Percentiles rank a stretch among this genome's conserved stretches.
Evolutionary conservation across 805 yeast species (phyloP).

Genomic region (Pichia manshurica): DNA sequence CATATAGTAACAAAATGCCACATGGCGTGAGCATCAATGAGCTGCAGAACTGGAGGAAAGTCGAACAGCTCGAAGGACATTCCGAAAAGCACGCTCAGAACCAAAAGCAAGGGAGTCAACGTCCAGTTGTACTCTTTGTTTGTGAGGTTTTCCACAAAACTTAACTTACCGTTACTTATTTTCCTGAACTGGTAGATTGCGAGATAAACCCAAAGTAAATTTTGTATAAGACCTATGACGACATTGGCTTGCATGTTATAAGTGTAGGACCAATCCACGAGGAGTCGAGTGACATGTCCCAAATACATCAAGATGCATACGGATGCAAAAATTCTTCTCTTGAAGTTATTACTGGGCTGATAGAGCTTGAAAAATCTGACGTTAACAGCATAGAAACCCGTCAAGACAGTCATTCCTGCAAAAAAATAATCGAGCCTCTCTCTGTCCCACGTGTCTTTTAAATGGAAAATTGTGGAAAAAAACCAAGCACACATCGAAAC

Average conservation of each 20-base stretch:
- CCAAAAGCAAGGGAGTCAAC: slow-evolving; percentile 48
- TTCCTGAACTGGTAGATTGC: slow-evolving; percentile 29
- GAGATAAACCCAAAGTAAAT: slow-evolving; percentile 44
- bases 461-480: slow-evolving; percentile 79
- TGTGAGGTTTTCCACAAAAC: slow-evolving; percentile 20
- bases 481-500: slow-evolving; percentile 85
- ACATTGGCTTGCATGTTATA: slow-evolving; percentile 93
- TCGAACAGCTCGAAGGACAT: slow-evolving; percentile 91
- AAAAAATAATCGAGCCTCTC: slow-evolving; percentile 87
- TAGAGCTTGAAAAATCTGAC: slow-evolving; percentile 60
- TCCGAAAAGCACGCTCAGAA: slow-evolving; percentile 53
- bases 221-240: slow-evolving; percentile 69
- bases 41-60: slow-evolving; percentile 64
- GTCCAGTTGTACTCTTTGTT: slow-evolving; percentile 35
- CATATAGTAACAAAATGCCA: slow-evolving; percentile 90
- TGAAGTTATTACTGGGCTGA: slow-evolving; percentile 22
- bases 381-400: slow-evolving; percentile 67
- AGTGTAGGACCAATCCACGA: slow-evolving; percentile 78
- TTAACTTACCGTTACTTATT: slow-evolving; percentile 14
- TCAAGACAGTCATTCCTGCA: slow-evolving; percentile 83
- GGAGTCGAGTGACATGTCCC: slow-evolving; percentile 60
- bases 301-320: slow-evolving; percentile 47
- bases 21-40: slow-evolving; percentile 85
- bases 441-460: slow-evolving; percentile 73
- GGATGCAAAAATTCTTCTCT: slow-evolving; percentile 34